Percentiles rank a stretch among this genome's conserved stretches.
These are phyloP conservation scores for Fraxinus ornus DNA, from an alignment of 305 asterid genomes.

Conservation along the genomic window DNA sequence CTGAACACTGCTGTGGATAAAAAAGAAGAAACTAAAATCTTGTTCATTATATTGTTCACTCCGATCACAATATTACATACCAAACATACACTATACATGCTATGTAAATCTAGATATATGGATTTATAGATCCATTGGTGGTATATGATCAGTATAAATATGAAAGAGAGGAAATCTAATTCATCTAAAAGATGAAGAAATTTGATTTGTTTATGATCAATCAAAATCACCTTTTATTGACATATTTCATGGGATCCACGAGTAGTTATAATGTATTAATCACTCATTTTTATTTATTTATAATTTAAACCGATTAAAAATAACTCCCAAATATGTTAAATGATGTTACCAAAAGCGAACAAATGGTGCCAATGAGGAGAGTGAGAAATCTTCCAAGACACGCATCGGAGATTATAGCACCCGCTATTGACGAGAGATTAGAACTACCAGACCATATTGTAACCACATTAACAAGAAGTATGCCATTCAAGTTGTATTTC, in stretches of 20 bases:
- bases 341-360: constrained; percentile 49
- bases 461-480: constrained; percentile 62
- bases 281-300: background rate
- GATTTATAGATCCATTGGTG: background rate
- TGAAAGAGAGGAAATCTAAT: background rate
- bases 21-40: too few relatives aligned
- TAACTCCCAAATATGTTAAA: background rate
- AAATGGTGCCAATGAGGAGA: constrained; percentile 60
- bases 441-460: constrained; percentile 65
- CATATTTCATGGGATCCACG: background rate
- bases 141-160: too few relatives aligned
- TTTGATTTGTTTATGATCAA: too few relatives aligned
- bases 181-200: background rate
- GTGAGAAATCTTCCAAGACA: constrained; percentile 64
- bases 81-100: background rate
- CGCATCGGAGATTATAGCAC: constrained; percentile 67
- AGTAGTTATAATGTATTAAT: too few relatives aligned
- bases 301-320: too few relatives aligned
- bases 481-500: constrained; percentile 59
- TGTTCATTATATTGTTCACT: background rate
- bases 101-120: background rate
- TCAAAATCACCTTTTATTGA: background rate
- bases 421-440: constrained; percentile 53
- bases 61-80: background rate
- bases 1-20: too few relatives aligned